phyloP scores from a whole-genome alignment of 495 filamentous ascomycete species.

The Xylaria flabelliformis region DNA sequence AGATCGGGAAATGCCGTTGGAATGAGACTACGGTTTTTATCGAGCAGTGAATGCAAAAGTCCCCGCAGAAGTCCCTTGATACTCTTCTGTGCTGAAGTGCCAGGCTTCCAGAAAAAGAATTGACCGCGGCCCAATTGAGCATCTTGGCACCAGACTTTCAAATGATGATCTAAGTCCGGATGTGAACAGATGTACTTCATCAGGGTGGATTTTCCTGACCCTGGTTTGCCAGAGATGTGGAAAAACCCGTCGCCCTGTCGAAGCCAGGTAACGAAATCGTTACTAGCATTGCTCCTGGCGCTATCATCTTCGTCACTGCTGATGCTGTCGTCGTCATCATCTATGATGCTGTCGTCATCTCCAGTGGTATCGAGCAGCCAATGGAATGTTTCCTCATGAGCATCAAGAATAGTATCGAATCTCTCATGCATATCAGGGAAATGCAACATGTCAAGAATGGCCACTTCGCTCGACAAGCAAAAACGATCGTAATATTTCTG shows the following conservation, averaged over 20 bases:
- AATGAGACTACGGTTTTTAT: constrained; percentile 22
- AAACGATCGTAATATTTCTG: not conserved
- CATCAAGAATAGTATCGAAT: constrained; percentile 2
- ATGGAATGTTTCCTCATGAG: not conserved
- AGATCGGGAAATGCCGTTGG: constrained; percentile 12
- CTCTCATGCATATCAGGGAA: constrained; percentile 15
- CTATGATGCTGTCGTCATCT: not conserved
- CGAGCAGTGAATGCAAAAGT: constrained; percentile 28
- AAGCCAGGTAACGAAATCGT: constrained; percentile 2
- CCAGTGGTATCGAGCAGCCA: not conserved
- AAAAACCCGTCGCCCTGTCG: constrained; percentile 28
- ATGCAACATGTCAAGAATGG: not conserved
- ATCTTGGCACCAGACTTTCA: constrained; percentile 26
- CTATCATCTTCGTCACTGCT: not conserved
- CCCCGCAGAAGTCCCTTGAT: constrained; percentile 25
- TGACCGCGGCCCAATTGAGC: constrained; percentile 28
- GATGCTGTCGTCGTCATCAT: not conserved
- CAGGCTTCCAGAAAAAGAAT: constrained; percentile 29
- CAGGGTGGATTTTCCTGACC: constrained; percentile 36
- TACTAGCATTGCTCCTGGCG: not conserved
- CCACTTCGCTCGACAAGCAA: not conserved
- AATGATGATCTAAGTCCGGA: constrained; percentile 12
- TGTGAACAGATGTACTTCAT: constrained; percentile 32
- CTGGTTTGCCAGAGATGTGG: constrained; percentile 29
- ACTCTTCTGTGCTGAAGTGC: constrained; percentile 28